phyloP scores from a whole-genome alignment of 768 basidiomycete genomes.

The Sarcomyxa edulis region DNA sequence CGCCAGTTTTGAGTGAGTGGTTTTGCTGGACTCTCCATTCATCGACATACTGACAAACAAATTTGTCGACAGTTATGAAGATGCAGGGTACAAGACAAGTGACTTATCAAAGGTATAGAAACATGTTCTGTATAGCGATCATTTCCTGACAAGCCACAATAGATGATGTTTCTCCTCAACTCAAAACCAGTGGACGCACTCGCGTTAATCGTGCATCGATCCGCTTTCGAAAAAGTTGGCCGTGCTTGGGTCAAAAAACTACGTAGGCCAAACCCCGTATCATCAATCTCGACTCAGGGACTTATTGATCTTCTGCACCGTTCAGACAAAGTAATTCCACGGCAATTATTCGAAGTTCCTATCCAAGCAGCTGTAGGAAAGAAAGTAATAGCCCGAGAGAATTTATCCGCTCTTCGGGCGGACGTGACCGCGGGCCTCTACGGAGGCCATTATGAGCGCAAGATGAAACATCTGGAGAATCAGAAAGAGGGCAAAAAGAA shows the following conservation, averaged over 20 bases:
- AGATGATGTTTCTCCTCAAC: slow-evolving; percentile 93
- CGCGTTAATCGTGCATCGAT: slow-evolving; percentile 85
- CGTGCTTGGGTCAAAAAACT: slow-evolving; percentile 89
- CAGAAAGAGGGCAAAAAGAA: slow-evolving; percentile 91
- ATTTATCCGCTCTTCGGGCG: slow-evolving; percentile 76
- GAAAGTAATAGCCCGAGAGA: slow-evolving; percentile 87
- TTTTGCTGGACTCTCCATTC: not conserved
- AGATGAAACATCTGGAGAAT: slow-evolving; percentile 81
- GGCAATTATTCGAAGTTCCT: slow-evolving; percentile 90
- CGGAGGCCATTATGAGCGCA: slow-evolving; percentile 92
- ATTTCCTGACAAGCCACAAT: slow-evolving; percentile 1
- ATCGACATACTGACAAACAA: not conserved
- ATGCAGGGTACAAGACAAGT: slow-evolving; percentile 81
- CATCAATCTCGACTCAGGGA: too few species aligned
- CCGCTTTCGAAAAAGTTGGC: slow-evolving; percentile 68
- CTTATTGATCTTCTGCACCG: not conserved
- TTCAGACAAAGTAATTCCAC: slow-evolving; percentile 85
- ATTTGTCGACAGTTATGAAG: slow-evolving; percentile 90
- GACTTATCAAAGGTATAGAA: slow-evolving; percentile 74
- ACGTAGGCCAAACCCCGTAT: too few species aligned
- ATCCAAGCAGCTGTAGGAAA: slow-evolving; percentile 91
- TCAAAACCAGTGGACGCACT: slow-evolving; percentile 88
- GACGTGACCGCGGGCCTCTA: slow-evolving; percentile 95
- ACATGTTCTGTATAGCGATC: not conserved
- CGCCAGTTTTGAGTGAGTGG: slow-evolving; percentile 82